Percentiles rank a stretch among this genome's conserved stretches.
Evolutionary conservation across 108 stramenopile genomes (phyloP).

Genomic region (Chaetoceros tenuissimus): DNA sequence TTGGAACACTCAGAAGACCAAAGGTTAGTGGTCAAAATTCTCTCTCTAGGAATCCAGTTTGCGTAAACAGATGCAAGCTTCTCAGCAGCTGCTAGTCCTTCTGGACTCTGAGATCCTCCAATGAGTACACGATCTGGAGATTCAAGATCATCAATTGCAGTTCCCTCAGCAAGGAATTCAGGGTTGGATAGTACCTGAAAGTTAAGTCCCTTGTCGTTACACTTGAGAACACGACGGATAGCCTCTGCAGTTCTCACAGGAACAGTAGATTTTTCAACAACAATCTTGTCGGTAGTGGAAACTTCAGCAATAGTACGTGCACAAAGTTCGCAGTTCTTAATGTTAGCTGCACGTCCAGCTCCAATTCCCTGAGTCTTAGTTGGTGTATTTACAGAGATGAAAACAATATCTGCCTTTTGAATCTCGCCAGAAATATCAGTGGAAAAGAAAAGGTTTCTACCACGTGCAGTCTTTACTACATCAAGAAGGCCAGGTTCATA

Average conservation of each 20-base stretch:
- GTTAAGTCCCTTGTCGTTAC: constrained; percentile 88
- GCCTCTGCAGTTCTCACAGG: constrained; percentile 98
- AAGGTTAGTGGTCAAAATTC: constrained; percentile 95
- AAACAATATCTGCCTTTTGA: constrained; percentile 90
- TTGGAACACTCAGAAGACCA: constrained; percentile 99
- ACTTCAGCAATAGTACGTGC: constrained; percentile 97
- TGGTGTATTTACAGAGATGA: constrained; percentile 99
- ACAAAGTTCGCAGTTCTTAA: constrained; percentile 99
- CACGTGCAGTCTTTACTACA: constrained; percentile 71
- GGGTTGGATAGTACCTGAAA: constrained; percentile 97
- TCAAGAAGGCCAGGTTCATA: constrained; percentile 97
- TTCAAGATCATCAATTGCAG: constrained; percentile 93
- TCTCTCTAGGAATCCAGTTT: constrained; percentile 92
- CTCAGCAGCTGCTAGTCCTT: constrained; percentile 79
- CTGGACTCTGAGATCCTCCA: constrained; percentile 92
- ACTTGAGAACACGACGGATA: constrained; percentile 86
- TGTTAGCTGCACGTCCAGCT: constrained; percentile 98
- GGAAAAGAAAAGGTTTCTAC: constrained; percentile 94
- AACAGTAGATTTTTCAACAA: constrained; percentile 99
- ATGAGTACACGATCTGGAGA: constrained; percentile 95
- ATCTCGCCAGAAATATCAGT: constrained; percentile 94
- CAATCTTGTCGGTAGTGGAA: constrained; percentile 85
- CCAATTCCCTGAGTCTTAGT: constrained; percentile 98
- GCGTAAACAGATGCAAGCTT: constrained; percentile 78
- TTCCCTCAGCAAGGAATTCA: constrained; percentile 99